Evolutionary conservation across 176 grass and related monocot genomes (phyloP).

Genomic region (Melocanna baccifera): DNA sequence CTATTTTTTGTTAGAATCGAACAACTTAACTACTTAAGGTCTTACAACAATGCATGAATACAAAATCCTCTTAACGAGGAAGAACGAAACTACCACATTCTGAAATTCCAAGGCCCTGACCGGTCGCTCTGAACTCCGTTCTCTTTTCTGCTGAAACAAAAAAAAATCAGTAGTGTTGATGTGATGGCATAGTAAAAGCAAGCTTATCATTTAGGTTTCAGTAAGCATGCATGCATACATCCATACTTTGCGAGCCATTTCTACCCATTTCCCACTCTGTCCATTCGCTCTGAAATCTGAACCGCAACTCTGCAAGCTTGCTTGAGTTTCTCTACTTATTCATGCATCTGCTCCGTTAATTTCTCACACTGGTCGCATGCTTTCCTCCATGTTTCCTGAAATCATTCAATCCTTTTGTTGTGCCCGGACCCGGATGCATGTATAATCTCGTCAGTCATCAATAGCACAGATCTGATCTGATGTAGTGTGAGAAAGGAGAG

Average conservation of each 20-base stretch:
- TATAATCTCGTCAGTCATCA: neutral
- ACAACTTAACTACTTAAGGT: neutral
- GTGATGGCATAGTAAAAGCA: neutral
- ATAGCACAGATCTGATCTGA: slow-evolving; percentile 20
- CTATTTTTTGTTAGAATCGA: neutral
- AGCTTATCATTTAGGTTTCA: neutral
- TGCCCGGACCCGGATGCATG: neutral
- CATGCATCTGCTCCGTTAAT: neutral
- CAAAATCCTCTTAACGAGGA: neutral
- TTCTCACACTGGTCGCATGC: neutral
- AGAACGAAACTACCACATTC: neutral
- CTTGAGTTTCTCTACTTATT: neutral
- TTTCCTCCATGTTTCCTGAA: neutral
- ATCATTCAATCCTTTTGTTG: slow-evolving; percentile 19
- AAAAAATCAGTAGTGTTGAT: neutral
- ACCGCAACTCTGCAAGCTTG: neutral
- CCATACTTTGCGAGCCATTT: neutral
- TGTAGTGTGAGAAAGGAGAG: neutral
- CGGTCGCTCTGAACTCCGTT: neutral
- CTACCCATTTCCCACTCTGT: neutral
- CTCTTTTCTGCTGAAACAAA: neutral
- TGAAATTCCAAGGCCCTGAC: neutral
- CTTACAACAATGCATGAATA: neutral
- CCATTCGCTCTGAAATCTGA: neutral
- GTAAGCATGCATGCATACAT: neutral